Base-by-base conservation (phyloP, 2,329 filamentous ascomycete species). In the Kalmusia sp. region DNA sequence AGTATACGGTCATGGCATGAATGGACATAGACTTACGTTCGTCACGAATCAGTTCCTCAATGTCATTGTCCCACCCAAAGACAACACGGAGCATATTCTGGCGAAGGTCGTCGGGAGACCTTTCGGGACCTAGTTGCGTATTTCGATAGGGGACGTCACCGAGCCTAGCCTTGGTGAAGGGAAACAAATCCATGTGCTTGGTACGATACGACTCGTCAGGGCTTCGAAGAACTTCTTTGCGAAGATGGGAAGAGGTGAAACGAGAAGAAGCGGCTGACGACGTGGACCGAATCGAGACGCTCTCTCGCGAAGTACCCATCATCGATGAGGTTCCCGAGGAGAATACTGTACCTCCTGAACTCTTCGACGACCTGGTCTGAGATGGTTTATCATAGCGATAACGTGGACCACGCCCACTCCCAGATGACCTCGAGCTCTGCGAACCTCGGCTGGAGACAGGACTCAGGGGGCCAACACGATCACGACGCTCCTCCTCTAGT, bases 11-110 rank as follows among this genome's bases (percentile, higher is more conserved):
- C 33, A 52, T 15, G 39, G 6, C 4, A 12, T 24, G 28, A 30
- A 3, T 12, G 17, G 52, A 6, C 7, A 5, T 37, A 19, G 34
- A 75, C 80, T 71, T 76, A 83, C 82, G 81, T 73, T 99, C 95
- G 71, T 98, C 93, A 8, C 87, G 84, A 49, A 99, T 86, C 43
- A 99, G 77, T 38, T 88, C 87, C 39, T 92, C 84, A 34, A 93
- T 87, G 63, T 96, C 91, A 50, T 88, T 87, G 47, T 93, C 88
- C 93, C 95, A 99, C 3, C 95, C 95, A 73, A 99, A 99, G 2
- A 99, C 92, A 5, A 93, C 89, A 62, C 84, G 91, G 4, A 99
- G 82, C 93, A 99, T 97, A 73, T 97, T 93, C 40, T 84, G 84
- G 41, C 93, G 87, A 38, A 97, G 82, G 61, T 96, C 88, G 62